These are phyloP conservation scores for Durusdinium trenchii DNA, from an alignment of 73 alveolate genomes.

Conservation along the genomic window DNA sequence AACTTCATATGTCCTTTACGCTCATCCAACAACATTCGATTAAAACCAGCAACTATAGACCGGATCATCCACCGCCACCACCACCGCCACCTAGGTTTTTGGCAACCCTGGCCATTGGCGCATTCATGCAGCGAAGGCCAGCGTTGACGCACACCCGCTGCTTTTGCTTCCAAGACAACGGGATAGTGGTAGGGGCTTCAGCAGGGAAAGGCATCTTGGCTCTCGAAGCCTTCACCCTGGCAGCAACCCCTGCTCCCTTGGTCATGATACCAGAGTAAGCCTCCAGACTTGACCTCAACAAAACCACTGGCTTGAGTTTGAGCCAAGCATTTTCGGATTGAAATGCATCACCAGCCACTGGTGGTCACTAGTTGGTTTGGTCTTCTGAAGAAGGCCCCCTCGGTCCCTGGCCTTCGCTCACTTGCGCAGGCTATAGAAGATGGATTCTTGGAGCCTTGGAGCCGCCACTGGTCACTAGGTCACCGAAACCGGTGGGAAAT, in stretches of 20 bases:
- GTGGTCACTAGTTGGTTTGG: too few species aligned
- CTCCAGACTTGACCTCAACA: background rate
- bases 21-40: too few species aligned
- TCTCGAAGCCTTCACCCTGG: background rate
- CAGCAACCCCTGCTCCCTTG: background rate
- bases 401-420: too few species aligned
- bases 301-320: background rate
- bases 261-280: background rate
- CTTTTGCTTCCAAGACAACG: background rate
- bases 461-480: too few species aligned
- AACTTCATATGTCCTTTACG: background rate
- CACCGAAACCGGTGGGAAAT: too few species aligned
- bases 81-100: background rate
- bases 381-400: too few species aligned
- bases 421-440: too few species aligned
- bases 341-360: too few species aligned
- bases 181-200: background rate
- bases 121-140: background rate
- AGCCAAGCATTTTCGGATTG: too few species aligned
- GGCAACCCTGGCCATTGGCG: background rate
- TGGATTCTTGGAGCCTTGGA: too few species aligned
- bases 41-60: too few species aligned
- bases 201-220: background rate
- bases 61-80: too few species aligned
- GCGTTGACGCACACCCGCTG: background rate